These are phyloP conservation scores for Trypanosoma conorhini DNA, from an alignment of 208 protist species.

Conservation along the genomic window DNA sequence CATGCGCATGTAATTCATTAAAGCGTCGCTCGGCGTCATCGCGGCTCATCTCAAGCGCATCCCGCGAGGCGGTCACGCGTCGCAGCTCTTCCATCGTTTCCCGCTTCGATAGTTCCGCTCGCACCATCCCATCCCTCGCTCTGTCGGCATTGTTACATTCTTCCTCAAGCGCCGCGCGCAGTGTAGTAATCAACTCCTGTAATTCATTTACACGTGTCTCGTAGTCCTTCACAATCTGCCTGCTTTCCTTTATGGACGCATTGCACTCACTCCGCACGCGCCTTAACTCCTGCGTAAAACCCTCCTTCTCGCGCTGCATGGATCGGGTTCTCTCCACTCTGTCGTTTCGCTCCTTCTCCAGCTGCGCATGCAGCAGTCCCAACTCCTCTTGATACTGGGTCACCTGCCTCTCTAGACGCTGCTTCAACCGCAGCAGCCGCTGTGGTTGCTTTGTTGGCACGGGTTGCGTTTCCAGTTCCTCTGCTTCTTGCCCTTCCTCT, in stretches of 20 bases:
- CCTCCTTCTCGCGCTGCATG: slow-evolving; percentile 29
- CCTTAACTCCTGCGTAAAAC: slow-evolving; percentile 24
- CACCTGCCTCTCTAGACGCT: slow-evolving; percentile 36
- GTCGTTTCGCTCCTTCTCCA: slow-evolving; percentile 29
- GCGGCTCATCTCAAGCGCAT: slow-evolving; percentile 24
- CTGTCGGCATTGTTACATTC: slow-evolving; percentile 52
- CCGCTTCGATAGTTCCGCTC: slow-evolving; percentile 36
- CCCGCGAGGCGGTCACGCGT: slow-evolving; percentile 25
- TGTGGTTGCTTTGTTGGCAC: background rate
- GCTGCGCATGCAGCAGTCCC: slow-evolving; percentile 44
- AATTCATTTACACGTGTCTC: slow-evolving; percentile 58
- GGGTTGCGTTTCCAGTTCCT: slow-evolving; percentile 5
- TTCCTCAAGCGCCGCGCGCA: slow-evolving; percentile 59
- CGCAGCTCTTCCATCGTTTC: slow-evolving; percentile 38
- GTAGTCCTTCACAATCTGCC: slow-evolving; percentile 48
- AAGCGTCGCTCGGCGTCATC: slow-evolving; percentile 27
- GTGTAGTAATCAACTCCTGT: slow-evolving; percentile 55
- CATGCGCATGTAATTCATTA: slow-evolving; percentile 36
- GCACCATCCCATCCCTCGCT: slow-evolving; percentile 40
- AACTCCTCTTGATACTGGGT: slow-evolving; percentile 52
- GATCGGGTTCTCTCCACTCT: slow-evolving; percentile 22
- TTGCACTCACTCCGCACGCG: slow-evolving; percentile 35
- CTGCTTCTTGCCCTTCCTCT: background rate
- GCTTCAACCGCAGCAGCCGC: background rate
- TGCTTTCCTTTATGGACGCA: slow-evolving; percentile 34